phyloP scores from a whole-genome alignment of 257 asterid genomes.

The Jaltomata sinuosa region DNA sequence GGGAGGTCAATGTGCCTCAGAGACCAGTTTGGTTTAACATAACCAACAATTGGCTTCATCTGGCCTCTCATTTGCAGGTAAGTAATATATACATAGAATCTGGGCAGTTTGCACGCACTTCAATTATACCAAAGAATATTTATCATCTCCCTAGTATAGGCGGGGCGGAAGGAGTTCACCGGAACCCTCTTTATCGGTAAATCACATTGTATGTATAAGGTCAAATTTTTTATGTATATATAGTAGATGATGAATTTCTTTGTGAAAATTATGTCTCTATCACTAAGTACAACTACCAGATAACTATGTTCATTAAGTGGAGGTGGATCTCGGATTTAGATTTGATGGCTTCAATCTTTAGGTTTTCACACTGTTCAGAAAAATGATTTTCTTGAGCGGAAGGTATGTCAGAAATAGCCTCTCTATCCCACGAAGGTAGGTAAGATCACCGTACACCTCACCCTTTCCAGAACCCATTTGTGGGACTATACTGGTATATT shows the following conservation, averaged over 20 bases:
- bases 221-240: neutral
- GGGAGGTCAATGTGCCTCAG: constrained; percentile 20
- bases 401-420: neutral
- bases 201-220: neutral
- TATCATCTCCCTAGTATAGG: neutral
- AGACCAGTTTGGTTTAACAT: constrained; percentile 34
- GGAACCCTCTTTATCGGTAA: neutral
- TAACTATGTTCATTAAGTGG: neutral
- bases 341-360: neutral
- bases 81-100: neutral
- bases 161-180: no score
- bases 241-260: neutral
- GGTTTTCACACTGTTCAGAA: neutral
- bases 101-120: neutral
- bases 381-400: neutral
- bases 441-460: neutral
- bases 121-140: neutral
- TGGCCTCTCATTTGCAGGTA: constrained; percentile 38
- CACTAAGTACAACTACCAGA: neutral
- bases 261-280: neutral
- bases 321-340: neutral
- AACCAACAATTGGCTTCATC: constrained; percentile 26
- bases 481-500: no score
- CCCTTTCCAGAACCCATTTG: neutral
- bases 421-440: neutral